Conservation (phyloP, 2,329 filamentous ascomycete species). For the Berkeleyomyces basicola region DNA sequence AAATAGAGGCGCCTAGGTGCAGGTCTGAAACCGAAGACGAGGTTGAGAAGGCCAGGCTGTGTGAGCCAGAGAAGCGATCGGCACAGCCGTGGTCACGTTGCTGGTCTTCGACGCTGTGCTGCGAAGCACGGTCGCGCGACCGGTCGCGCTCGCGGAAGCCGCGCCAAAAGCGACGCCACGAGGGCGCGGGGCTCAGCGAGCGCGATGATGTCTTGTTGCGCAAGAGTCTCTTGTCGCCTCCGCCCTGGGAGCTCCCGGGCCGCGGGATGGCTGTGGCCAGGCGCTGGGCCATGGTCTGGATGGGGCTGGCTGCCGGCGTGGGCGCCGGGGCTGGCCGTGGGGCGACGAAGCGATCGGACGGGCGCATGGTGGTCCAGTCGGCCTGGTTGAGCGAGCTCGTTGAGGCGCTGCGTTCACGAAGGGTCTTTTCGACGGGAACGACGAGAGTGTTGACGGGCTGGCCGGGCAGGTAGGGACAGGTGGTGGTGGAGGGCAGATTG, state of each 20-base stretch:
- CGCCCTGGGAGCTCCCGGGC: neutral
- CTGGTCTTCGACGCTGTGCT: slow-evolving; percentile 13
- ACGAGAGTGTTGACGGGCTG: slow-evolving; percentile 74
- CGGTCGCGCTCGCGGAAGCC: slow-evolving; percentile 22
- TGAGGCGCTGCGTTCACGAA: slow-evolving; percentile 47
- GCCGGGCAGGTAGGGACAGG: slow-evolving; percentile 74
- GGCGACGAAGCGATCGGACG: slow-evolving; percentile 56
- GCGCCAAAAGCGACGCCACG: slow-evolving; percentile 36
- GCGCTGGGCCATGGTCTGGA: slow-evolving; percentile 7
- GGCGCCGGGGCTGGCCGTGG: slow-evolving; percentile 39
- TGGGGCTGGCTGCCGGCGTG: slow-evolving; percentile 17
- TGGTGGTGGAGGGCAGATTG: slow-evolving; percentile 53
- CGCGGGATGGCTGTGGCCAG: slow-evolving; percentile 1
- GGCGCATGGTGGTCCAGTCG: slow-evolving; percentile 60
- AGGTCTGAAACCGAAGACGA: neutral
- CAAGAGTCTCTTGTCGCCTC: slow-evolving; percentile 14
- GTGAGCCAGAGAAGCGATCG: neutral
- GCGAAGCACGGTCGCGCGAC: slow-evolving; percentile 20
- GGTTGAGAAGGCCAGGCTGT: slow-evolving; percentile 4
- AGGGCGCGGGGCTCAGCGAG: slow-evolving; percentile 32
- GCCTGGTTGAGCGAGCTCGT: slow-evolving; percentile 40
- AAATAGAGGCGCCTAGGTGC: neutral
- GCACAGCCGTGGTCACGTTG: neutral
- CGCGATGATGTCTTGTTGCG: slow-evolving; percentile 27
- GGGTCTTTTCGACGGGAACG: slow-evolving; percentile 53